Evolutionary conservation across 345 rosid species (phyloP).

Genomic region (Pseudoturritis turrita): DNA sequence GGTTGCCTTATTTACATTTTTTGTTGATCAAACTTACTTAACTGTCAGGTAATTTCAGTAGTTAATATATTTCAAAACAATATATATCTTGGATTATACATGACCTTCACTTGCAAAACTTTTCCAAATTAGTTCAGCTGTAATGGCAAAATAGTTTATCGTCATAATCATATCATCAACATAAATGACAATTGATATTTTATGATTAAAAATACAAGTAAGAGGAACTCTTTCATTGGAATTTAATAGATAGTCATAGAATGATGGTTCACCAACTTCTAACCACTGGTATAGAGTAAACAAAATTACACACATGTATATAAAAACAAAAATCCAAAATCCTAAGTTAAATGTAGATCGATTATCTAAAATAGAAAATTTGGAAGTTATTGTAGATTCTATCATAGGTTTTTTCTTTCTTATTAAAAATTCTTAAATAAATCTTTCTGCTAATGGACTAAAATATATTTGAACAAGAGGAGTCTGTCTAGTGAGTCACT

Average conservation of each 20-base stretch:
- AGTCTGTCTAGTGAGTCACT: neutral
- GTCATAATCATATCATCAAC: slow-evolving; percentile 18
- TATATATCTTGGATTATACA: neutral
- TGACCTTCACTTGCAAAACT: slow-evolving; percentile 14
- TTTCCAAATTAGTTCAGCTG: slow-evolving; percentile 4
- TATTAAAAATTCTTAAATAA: neutral
- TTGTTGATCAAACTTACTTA: neutral
- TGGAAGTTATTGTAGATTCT: neutral
- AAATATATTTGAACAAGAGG: neutral
- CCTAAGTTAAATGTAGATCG: neutral
- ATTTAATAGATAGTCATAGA: slow-evolving; percentile 10
- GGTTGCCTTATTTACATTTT: neutral
- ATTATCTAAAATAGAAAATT: neutral
- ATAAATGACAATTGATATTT: neutral
- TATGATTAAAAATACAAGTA: neutral
- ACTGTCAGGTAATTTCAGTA: neutral
- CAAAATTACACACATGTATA: neutral
- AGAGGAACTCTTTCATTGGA: slow-evolving; percentile 7
- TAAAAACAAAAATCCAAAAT: neutral
- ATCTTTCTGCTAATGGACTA: neutral
- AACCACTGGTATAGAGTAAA: slow-evolving; percentile 9
- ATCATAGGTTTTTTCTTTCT: neutral
- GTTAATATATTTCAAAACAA: neutral
- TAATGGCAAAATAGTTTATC: neutral
- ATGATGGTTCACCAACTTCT: slow-evolving; percentile 30